A percentile compares a stretch with the other conserved stretches of the same genome.
phyloP scores from a whole-genome alignment of 257 asterid species.

The Solanum chilense region DNA sequence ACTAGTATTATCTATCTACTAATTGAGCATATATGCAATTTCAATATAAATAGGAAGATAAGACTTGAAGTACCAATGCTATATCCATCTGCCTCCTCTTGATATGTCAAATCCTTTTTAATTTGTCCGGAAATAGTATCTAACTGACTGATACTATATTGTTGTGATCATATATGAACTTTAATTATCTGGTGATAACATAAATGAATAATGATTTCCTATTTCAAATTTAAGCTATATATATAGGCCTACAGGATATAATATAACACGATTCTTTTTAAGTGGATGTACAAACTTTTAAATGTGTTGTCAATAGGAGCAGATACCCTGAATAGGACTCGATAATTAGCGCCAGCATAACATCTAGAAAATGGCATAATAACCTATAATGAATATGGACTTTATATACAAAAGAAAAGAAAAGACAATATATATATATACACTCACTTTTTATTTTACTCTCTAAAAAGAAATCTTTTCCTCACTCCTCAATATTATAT shows the following conservation, averaged over 20 bases:
- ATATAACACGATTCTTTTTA: not conserved
- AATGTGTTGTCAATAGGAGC: not conserved
- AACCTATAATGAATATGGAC: not conserved
- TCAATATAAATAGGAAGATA: not conserved
- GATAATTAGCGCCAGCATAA: not conserved
- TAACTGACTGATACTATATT: not conserved
- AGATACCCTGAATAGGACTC: not conserved
- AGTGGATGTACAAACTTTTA: not conserved
- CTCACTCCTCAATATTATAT: too few relatives aligned
- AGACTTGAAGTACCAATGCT: not conserved
- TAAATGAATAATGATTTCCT: not conserved
- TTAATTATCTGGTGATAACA: not conserved
- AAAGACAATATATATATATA: not conserved
- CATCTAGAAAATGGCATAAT: not conserved
- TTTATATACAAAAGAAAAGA: not conserved
- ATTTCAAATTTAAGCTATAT: not conserved
- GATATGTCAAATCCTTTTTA: not conserved
- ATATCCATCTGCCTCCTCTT: not conserved
- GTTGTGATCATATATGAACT: not conserved
- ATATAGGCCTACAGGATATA: not conserved
- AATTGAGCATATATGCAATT: not conserved
- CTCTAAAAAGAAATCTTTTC: too few relatives aligned
- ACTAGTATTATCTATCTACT: not conserved
- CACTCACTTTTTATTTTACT: not conserved
- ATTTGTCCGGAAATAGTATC: not conserved